Evolutionary conservation across 1,139 yeast species (phyloP), one percentile per base, ranked within the genome.

Genomic region (Geotrichum macrosporum): DNA sequence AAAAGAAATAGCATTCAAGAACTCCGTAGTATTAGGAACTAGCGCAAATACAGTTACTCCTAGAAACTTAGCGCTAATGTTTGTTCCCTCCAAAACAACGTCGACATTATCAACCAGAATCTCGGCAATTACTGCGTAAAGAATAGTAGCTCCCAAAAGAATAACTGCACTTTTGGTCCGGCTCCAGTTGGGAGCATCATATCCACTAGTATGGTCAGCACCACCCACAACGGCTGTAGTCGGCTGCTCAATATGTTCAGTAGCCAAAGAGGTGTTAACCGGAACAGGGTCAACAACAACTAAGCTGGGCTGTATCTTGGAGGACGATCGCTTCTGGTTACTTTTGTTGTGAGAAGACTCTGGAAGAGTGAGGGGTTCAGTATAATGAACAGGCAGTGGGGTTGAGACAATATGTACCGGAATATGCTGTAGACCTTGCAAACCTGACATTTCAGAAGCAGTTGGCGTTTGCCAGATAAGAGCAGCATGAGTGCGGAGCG

Each of bases 141-240:
- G 68, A 10, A 89, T 56, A 0, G 98, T 92, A 0, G 98, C 94
- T 3, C 84, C 77, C 10, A 92, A 71, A 44, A 92, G 72, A 41
- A 92, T 89, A n/a, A 84, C 76, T 0, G 95, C 77, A 3, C 96
- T 85, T 66, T 89, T 89, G 13, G 73, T 71, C 57, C 94, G 75
- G 9, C 95, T 83, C 99, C 99, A 92, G 62, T 92, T 92, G 35
- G 98, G 97, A 0, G 96, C 95, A 64, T 89, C 97, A 57, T 92
- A 98, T 0, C 95, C 95, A 3, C 84, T 83, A 8, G 67, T 67
- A 34, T 63, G 69, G 2, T 30, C 45, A 16, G 37, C 43, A 5
- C 31, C 37, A 9, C 16, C 33, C 6, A 21, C 42, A 13, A 22
- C 50, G 2, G 37, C 42, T 6, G 21, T 30, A 1, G 38, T 26